phyloP scores from a whole-genome alignment of 768 basidiomycete genomes.

The Suillus plorans region DNA sequence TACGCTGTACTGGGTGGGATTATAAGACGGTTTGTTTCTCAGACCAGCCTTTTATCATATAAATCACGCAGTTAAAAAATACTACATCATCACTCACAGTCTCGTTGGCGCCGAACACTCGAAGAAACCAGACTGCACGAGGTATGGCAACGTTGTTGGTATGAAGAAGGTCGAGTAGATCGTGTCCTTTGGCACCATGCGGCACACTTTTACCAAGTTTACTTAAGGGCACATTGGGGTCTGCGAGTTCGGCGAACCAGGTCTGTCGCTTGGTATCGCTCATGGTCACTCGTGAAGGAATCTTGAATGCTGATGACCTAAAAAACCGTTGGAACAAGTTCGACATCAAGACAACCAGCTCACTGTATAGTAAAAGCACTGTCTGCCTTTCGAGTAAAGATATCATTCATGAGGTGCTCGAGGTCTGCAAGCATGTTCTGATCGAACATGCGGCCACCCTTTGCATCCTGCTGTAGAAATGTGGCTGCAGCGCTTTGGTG shows the following conservation, averaged over 20 bases:
- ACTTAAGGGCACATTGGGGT: conserved; percentile 75
- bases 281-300: conserved; percentile 80
- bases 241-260: conserved; percentile 83
- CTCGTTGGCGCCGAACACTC: conserved; percentile 86
- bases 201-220: conserved; percentile 85
- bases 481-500: conserved; percentile 14
- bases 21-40: conserved; percentile 76
- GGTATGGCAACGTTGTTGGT: conserved; percentile 74
- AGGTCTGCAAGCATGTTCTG: conserved; percentile 55
- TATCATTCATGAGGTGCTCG: conserved; percentile 75
- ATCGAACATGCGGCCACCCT: conserved; percentile 48
- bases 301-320: conserved; percentile 65
- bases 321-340: conserved; percentile 1
- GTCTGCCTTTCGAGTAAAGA: conserved; percentile 64
- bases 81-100: conserved; percentile 47
- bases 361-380: conserved; percentile 62
- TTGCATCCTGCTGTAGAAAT: conserved; percentile 16
- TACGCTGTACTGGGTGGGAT: conserved; percentile 78
- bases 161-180: conserved; percentile 78
- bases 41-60: conserved; percentile 55
- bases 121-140: conserved; percentile 84
- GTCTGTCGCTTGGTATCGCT: conserved; percentile 77
- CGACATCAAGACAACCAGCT: conserved; percentile 24
- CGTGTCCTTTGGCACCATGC: conserved; percentile 83
- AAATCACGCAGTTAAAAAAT: conserved; percentile 1